Evolutionary conservation across 192 early-diverging fungal species (phyloP).

Genomic region (Chytriomyces sp.): DNA sequence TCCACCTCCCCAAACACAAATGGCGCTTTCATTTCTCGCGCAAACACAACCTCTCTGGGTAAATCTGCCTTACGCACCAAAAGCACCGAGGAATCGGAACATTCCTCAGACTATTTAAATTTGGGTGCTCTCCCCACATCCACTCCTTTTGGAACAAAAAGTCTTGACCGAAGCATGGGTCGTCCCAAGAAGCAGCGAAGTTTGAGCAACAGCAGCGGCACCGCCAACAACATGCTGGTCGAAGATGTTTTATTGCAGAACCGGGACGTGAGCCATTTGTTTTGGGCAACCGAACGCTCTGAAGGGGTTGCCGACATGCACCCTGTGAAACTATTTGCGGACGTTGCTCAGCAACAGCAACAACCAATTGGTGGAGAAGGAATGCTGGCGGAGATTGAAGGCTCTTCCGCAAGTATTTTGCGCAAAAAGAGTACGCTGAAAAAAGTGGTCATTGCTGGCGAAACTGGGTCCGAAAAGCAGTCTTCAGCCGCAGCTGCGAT

Average conservation of each 20-base stretch:
- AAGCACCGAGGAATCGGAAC: background rate
- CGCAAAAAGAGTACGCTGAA: constrained; percentile 19
- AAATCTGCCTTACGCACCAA: background rate
- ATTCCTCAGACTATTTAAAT: background rate
- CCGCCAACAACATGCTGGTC: background rate
- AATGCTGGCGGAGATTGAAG: background rate
- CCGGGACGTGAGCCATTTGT: constrained; percentile 18
- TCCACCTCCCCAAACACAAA: too few species aligned
- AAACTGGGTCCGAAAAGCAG: background rate
- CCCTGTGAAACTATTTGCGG: constrained; percentile 20
- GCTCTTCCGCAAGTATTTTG: background rate
- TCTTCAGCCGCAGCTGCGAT: background rate
- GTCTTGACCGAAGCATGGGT: background rate
- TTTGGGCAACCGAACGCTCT: constrained; percentile 6
- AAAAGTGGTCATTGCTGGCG: background rate
- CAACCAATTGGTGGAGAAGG: too few species aligned
- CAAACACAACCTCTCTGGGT: background rate
- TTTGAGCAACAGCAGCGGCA: background rate
- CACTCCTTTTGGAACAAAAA: background rate
- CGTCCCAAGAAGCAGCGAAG: background rate
- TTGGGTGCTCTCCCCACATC: background rate
- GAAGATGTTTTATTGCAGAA: constrained; percentile 23
- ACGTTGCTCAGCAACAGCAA: background rate
- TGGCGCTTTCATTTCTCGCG: background rate
- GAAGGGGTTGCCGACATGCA: constrained; percentile 11